Percentiles rank a stretch among this genome's conserved stretches.
Evolutionary conservation across 805 yeast species (phyloP).

Genomic region (Ogataea trehalophila): DNA sequence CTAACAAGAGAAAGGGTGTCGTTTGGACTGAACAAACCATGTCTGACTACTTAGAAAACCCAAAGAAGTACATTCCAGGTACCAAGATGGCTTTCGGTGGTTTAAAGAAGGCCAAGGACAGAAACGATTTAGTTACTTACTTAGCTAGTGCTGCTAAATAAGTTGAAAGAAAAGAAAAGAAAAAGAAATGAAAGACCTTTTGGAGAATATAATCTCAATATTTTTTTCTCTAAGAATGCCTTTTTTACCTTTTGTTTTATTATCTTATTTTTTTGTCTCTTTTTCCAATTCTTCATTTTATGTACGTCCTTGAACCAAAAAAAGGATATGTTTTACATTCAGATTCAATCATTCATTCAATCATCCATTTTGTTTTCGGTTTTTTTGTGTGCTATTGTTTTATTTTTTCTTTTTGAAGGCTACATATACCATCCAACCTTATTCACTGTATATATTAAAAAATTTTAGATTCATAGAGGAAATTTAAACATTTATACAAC

Average conservation of each 20-base stretch:
- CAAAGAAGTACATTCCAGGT: constrained; percentile 99
- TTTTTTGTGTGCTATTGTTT: neutral
- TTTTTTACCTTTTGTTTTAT: too few species aligned
- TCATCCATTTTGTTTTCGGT: neutral
- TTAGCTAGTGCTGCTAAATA: constrained; percentile 52
- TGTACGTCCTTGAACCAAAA: too few species aligned
- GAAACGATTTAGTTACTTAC: constrained; percentile 94
- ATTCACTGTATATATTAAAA: too few species aligned
- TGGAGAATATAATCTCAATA: neutral
- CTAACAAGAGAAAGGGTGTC: constrained; percentile 95
- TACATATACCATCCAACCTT: too few species aligned
- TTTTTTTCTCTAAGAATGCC: neutral
- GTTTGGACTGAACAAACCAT: constrained; percentile 81
- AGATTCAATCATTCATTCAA: neutral
- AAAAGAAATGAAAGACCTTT: neutral
- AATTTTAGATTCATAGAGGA: too few species aligned
- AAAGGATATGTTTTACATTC: neutral
- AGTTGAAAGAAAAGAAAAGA: constrained; percentile 5
- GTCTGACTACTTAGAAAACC: constrained; percentile 96
- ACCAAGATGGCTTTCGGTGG: constrained; percentile 99
- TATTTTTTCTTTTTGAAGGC: neutral
- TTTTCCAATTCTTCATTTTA: too few species aligned
- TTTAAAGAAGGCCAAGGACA: constrained; percentile 97
- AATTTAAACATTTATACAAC: neutral
- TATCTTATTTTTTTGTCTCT: too few species aligned